A percentile compares a stretch with the other conserved stretches of the same genome.
Evolutionary conservation across 176 grass and related monocot species (phyloP).

Genomic region (Alopecurus myosuroides): DNA sequence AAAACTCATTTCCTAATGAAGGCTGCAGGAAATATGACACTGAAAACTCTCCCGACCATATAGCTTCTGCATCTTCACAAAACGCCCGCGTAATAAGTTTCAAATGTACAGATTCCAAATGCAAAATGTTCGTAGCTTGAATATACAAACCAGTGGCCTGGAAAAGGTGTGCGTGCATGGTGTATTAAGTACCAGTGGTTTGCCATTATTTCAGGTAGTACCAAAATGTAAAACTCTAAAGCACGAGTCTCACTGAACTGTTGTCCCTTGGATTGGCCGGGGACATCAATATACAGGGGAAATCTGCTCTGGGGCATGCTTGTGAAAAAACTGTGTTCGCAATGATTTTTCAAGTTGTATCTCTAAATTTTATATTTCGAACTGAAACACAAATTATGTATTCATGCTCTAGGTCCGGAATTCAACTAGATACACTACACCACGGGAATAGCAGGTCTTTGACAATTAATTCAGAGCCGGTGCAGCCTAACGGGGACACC

Average conservation of each 20-base stretch:
- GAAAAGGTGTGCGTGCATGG: too few species aligned
- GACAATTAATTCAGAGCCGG: background rate
- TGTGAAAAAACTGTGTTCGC: background rate
- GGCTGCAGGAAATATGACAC: background rate
- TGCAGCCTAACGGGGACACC: slow-evolving; percentile 27
- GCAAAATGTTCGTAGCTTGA: too few species aligned
- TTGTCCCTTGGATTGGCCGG: too few species aligned
- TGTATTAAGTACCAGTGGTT: too few species aligned
- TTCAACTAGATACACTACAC: background rate
- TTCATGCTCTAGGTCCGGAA: background rate
- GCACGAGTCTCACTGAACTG: too few species aligned
- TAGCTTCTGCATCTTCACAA: background rate
- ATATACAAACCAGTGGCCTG: too few species aligned
- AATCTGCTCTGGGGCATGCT: too few species aligned
- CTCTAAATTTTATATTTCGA: background rate
- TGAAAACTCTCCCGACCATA: background rate
- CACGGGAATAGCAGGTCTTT: background rate
- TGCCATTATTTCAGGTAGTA: too few species aligned
- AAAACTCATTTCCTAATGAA: background rate
- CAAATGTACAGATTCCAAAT: too few species aligned
- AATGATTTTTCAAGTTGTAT: background rate
- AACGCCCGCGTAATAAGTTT: background rate
- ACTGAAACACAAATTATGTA: background rate
- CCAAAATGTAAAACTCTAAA: too few species aligned
- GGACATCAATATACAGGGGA: too few species aligned